Base-by-base conservation (phyloP, 1,284 basidiomycete genomes). In the Cutaneotrichosporon sp. region DNA sequence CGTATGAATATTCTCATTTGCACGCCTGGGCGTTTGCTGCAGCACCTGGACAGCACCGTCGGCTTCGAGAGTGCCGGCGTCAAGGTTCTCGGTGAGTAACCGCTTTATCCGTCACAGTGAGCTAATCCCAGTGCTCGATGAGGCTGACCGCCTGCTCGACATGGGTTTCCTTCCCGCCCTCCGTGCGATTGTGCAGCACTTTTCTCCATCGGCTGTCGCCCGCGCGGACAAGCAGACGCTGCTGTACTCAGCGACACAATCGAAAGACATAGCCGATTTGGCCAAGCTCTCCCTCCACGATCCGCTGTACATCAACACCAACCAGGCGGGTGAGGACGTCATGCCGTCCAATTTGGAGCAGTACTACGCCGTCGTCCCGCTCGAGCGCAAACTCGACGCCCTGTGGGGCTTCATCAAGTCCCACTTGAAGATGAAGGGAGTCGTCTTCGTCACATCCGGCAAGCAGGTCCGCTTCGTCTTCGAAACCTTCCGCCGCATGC, bases 1-100 rank as follows among this genome's bases (percentile, higher is more conserved):
- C 81, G 88, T 45, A 97, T 98, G 92, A 98, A 98, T 69, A 96
- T 98, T 55, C 81, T 98, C 24, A 89, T 98, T 19, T 93, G 94
- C 2, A 97, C 96, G 3, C 94, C 94, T 1, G 96, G 94, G 16
- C 82, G 96, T 49, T 77, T 98, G 26, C 77, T 98, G 49, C 96
- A 99, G 69, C 96, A 98, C 73, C 88, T 98, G 85, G 96, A 98
- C 70, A 92, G 97, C 75, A 97, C 96, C 0, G 83, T 92, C 45
- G 92, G 92, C 1, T 97, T 98, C 64, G 91, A 94, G 57, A 84
- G 85, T 32, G 86, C 88, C 60, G 90, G 91, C 64, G 75, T 98
- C 24, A 92, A 97, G 71, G 72, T 96, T 19, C 82, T 98, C n/a
- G 85, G 89, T 89, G 62, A 53, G 85, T 78, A 5, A 14, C 5